A percentile compares a stretch with the other conserved stretches of the same genome.
phyloP scores from a whole-genome alignment of 208 protist genomes.

The Crithidia sp. region DNA sequence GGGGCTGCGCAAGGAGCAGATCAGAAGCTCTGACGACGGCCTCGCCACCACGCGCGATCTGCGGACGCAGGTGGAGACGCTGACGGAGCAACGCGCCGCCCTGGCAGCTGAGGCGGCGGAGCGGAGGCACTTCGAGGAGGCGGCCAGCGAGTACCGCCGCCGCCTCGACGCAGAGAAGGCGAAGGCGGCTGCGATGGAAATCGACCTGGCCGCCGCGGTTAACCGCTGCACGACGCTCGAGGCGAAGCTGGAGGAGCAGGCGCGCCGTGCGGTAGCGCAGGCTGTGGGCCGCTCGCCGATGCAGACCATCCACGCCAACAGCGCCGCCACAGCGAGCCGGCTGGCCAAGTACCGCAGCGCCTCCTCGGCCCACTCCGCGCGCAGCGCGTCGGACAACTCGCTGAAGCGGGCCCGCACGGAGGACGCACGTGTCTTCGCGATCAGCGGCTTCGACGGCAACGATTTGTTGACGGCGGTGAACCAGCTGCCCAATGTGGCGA shows the following conservation, averaged over 20 bases:
- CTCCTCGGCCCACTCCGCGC: constrained; percentile 34
- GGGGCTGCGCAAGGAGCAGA: constrained; percentile 46
- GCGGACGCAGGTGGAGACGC: constrained; percentile 45
- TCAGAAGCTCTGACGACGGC: constrained; percentile 49
- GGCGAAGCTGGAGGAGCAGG: constrained; percentile 68
- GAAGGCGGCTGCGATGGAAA: constrained; percentile 50
- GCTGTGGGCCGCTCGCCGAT: constrained; percentile 29
- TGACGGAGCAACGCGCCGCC: constrained; percentile 46
- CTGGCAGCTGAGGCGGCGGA: constrained; percentile 36
- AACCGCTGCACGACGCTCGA: constrained; percentile 70
- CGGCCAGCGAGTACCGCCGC: constrained; percentile 46
- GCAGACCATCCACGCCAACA: constrained; percentile 38
- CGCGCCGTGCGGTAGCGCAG: constrained; percentile 56
- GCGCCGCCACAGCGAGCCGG: constrained; percentile 20
- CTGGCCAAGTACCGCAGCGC: constrained; percentile 36
- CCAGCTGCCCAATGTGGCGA: constrained; percentile 73
- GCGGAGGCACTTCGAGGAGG: constrained; percentile 43
- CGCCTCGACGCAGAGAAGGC: constrained; percentile 56
- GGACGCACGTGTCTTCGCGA: constrained; percentile 81
- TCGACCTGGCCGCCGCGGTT: constrained; percentile 68
- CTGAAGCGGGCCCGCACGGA: constrained; percentile 73
- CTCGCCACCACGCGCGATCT: constrained; percentile 46
- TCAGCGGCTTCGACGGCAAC: constrained; percentile 84
- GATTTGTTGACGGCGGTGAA: constrained; percentile 62
- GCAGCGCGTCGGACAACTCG: constrained; percentile 22